Evolutionary conservation across 164 flowering plant genomes (phyloP).

Genomic region (Berberis vulgaris): DNA sequence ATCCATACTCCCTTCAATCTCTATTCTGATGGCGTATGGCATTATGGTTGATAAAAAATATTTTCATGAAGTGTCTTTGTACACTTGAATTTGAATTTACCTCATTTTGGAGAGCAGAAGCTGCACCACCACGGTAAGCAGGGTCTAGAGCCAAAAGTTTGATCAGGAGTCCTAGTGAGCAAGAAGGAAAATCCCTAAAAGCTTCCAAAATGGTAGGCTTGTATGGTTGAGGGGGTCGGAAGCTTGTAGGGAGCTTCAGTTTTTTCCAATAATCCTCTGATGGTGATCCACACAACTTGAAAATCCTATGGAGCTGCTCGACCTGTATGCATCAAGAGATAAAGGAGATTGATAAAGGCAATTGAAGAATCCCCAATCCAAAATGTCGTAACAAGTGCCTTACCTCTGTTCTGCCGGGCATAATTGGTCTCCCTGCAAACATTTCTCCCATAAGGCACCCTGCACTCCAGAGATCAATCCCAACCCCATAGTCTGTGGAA

Average conservation of each 20-base stretch:
- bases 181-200: slow-evolving; percentile 39
- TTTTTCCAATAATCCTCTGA: slow-evolving; percentile 62
- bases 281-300: slow-evolving; percentile 72
- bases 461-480: slow-evolving; percentile 75
- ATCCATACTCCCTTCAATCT: not conserved
- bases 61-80: not conserved
- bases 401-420: slow-evolving; percentile 77
- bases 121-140: slow-evolving; percentile 43
- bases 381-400: not conserved
- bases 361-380: not conserved
- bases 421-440: slow-evolving; percentile 53
- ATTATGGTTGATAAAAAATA: not conserved
- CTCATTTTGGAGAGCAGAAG: slow-evolving; percentile 47
- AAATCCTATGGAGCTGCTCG: slow-evolving; percentile 67
- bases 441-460: slow-evolving; percentile 72
- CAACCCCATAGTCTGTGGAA: slow-evolving; percentile 60
- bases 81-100: slow-evolving; percentile 18
- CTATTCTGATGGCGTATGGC: not conserved
- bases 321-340: slow-evolving; percentile 30
- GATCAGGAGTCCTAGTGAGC: slow-evolving; percentile 43
- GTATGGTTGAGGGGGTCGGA: slow-evolving; percentile 48
- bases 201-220: slow-evolving; percentile 35
- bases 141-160: slow-evolving; percentile 59
- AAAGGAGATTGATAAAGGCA: not conserved
- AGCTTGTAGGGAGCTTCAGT: slow-evolving; percentile 39